Percentiles rank a stretch among this genome's conserved stretches.
These are phyloP conservation scores for Hypoxylon sp. DNA, from an alignment of 2,329 filamentous ascomycete species.

Conservation along the genomic window DNA sequence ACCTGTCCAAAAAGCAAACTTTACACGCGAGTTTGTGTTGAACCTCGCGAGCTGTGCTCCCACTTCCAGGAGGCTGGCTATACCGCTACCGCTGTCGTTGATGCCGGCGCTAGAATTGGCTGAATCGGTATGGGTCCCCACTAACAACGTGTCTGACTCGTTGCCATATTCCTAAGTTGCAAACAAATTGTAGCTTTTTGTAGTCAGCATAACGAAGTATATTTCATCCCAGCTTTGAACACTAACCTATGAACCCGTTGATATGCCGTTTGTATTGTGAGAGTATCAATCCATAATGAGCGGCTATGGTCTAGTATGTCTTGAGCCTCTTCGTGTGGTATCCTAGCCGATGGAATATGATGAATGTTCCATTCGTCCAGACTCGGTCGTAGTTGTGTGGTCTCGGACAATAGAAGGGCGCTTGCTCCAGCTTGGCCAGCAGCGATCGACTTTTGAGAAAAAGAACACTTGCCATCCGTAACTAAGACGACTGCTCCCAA, in stretches of 20 bases:
- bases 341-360: constrained; percentile 25
- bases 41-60: constrained; percentile 23
- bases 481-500: constrained; percentile 17
- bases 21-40: constrained; percentile 21
- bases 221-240: too few species aligned
- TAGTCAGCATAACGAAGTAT: too few species aligned
- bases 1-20: constrained; percentile 35
- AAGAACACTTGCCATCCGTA: constrained; percentile 14
- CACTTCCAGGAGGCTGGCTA: constrained; percentile 29
- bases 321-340: constrained; percentile 14
- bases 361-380: constrained; percentile 4
- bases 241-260: too few species aligned
- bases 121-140: constrained; percentile 33
- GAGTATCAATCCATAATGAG: not conserved
- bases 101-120: constrained; percentile 22
- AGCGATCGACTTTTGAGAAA: constrained; percentile 25
- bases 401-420: constrained; percentile 18
- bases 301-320: not conserved
- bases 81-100: constrained; percentile 33
- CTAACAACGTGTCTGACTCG: constrained; percentile 25
- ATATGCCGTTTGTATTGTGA: constrained; percentile 6
- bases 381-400: constrained; percentile 19
- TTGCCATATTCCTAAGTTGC: constrained; percentile 33
- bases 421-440: constrained; percentile 20
- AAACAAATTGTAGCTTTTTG: constrained; percentile 29